A percentile compares a stretch with the other conserved stretches of the same genome.
Conservation (phyloP, 352 stramenopile species). For the Phytophthora foliorum region DNA sequence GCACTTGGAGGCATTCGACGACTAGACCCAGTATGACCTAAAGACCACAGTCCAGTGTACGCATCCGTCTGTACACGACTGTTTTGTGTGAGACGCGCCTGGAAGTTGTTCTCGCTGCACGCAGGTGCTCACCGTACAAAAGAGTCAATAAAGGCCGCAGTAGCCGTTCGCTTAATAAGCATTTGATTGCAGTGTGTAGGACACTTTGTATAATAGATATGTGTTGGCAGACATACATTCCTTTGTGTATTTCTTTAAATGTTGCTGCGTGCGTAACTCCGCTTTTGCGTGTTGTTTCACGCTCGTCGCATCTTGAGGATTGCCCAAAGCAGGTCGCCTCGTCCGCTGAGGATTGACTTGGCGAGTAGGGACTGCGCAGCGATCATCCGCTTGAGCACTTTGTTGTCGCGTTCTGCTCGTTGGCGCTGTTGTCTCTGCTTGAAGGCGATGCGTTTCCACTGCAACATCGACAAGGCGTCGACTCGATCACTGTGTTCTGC, state of each 20-base stretch:
- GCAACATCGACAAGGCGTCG: not conserved
- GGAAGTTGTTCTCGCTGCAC: too few relatives aligned
- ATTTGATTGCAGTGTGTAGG: too few relatives aligned
- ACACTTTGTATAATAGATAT: too few relatives aligned
- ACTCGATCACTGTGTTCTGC: not conserved
- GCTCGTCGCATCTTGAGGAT: not conserved
- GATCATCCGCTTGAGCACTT: slow-evolving; percentile 14
- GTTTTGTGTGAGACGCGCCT: too few relatives aligned
- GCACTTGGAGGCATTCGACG: slow-evolving; percentile 2
- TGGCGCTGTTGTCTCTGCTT: not conserved
- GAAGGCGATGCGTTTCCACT: not conserved
- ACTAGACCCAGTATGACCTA: too few relatives aligned
- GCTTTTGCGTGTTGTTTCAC: too few relatives aligned
- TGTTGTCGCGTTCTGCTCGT: slow-evolving; percentile 19
- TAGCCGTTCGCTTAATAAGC: too few relatives aligned
- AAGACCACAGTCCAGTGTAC: not conserved
- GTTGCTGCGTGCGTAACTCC: too few relatives aligned
- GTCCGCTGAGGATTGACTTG: slow-evolving; percentile 13
- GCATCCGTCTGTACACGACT: not conserved
- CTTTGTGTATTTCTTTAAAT: too few relatives aligned
- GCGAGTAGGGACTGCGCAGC: slow-evolving; percentile 5
- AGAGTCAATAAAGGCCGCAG: too few relatives aligned
- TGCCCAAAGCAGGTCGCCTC: slow-evolving; percentile 1
- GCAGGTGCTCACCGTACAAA: too few relatives aligned
- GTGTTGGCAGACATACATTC: too few relatives aligned